Evolutionary conservation across 192 early-diverging fungal species (phyloP).

Genomic region (Cladochytrium replicatum): DNA sequence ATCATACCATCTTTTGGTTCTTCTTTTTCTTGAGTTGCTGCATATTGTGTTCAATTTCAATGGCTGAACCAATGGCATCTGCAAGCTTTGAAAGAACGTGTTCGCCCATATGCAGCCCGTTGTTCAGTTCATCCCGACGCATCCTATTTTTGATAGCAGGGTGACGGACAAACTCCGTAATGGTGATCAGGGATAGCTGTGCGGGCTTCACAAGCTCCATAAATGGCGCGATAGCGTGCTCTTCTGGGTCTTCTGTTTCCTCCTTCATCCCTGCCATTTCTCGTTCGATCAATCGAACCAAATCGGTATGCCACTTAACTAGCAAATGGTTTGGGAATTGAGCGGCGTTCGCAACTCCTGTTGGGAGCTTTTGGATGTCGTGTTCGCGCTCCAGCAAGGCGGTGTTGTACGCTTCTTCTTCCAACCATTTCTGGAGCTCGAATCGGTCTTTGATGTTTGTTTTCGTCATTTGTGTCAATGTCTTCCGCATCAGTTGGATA

Average conservation of each 20-base stretch:
- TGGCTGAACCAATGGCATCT: conserved; percentile 58
- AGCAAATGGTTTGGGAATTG: conserved; percentile 40
- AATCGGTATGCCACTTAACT: conserved; percentile 58
- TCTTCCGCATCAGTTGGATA: conserved; percentile 60
- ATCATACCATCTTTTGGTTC: conserved; percentile 46
- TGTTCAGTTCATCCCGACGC: conserved; percentile 24
- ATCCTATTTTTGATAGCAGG: conserved; percentile 12
- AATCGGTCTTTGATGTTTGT: conserved; percentile 39
- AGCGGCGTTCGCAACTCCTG: conserved; percentile 37
- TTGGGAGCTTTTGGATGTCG: conserved; percentile 38
- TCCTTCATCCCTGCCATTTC: conserved; percentile 50
- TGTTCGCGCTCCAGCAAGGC: conserved; percentile 58
- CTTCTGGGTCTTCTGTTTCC: conserved; percentile 34
- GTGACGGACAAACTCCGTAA: conserved; percentile 69
- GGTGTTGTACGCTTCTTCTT: conserved; percentile 68
- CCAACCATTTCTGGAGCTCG: conserved; percentile 69
- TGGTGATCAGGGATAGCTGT: conserved; percentile 73
- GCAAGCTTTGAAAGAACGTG: conserved; percentile 28
- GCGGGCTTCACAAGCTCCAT: conserved; percentile 53
- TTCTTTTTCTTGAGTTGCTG: conserved; percentile 56
- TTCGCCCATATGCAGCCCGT: conserved; percentile 9
- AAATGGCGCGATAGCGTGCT: conserved; percentile 50
- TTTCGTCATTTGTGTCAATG: conserved; percentile 39
- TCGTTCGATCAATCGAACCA: conserved; percentile 58
- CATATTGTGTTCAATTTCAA: conserved; percentile 77